Conservation (phyloP, 805 yeast genomes). For the Metschnikowia drakensbergensis region DNA sequence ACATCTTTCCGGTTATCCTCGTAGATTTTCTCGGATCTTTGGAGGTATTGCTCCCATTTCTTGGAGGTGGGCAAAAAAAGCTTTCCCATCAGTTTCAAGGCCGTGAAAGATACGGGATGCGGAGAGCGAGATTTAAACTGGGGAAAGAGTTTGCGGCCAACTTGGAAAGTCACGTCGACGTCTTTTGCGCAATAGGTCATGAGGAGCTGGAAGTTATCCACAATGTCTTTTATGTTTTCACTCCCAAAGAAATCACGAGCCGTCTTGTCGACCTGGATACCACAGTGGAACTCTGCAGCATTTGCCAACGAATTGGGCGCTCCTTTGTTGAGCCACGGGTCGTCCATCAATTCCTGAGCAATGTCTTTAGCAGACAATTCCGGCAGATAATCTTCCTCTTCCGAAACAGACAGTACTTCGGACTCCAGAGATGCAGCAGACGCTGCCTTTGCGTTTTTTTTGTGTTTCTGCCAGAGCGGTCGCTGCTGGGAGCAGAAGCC, state of each 20-base stretch:
- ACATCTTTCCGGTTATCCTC: slow-evolving; percentile 55
- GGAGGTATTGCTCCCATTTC: slow-evolving; percentile 71
- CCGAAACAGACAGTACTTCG: slow-evolving; percentile 17
- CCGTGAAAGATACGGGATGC: slow-evolving; percentile 93
- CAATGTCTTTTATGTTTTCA: slow-evolving; percentile 49
- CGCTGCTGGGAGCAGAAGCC: slow-evolving; percentile 95
- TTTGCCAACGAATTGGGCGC: slow-evolving; percentile 75
- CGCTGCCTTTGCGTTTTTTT: slow-evolving; percentile 32
- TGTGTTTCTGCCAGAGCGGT: slow-evolving; percentile 65
- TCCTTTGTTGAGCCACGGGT: slow-evolving; percentile 83
- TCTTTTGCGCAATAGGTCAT: slow-evolving; percentile 84
- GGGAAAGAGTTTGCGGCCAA: slow-evolving; percentile 68
- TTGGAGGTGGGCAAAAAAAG: slow-evolving; percentile 74
- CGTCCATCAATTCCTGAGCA: slow-evolving; percentile 41
- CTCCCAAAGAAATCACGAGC: slow-evolving; percentile 62
- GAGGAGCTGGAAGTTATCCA: slow-evolving; percentile 54
- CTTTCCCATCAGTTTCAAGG: slow-evolving; percentile 67
- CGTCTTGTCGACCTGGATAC: slow-evolving; percentile 59
- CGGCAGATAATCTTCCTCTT: slow-evolving; percentile 1
- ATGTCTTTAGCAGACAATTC: slow-evolving; percentile 22
- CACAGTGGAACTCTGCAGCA: slow-evolving; percentile 77
- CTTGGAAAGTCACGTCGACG: slow-evolving; percentile 68
- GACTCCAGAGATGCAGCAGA: slow-evolving; percentile 16
- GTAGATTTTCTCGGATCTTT: slow-evolving; percentile 63
- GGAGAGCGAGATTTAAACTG: slow-evolving; percentile 66